Percentiles rank a stretch among this genome's conserved stretches.
phyloP scores from a whole-genome alignment of 495 filamentous ascomycete species.

The Trichoderma parareesei region DNA sequence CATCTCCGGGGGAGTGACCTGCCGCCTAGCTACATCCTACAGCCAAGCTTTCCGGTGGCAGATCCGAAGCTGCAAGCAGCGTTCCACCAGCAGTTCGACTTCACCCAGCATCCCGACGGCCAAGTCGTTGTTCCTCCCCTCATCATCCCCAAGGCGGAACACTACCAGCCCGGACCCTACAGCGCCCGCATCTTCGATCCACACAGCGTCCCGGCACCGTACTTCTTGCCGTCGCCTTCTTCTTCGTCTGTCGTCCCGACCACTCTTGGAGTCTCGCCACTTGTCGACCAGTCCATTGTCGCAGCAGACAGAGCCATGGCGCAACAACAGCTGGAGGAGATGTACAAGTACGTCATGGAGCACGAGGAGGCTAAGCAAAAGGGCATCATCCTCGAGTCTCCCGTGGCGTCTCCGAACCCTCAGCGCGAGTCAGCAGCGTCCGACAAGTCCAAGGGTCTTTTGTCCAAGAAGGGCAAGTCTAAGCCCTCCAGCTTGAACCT shows the following conservation, averaged over 20 bases:
- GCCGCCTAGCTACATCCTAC: neutral
- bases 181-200: conserved; percentile 25
- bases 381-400: conserved; percentile 26
- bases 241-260: conserved; percentile 25
- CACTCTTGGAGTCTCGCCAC: conserved; percentile 30
- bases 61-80: neutral
- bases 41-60: conserved; percentile 3
- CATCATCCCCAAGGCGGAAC: neutral
- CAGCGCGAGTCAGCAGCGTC: conserved; percentile 18
- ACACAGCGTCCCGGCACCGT: conserved; percentile 42
- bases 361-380: conserved; percentile 65
- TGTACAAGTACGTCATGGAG: conserved; percentile 88
- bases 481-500: conserved; percentile 42
- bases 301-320: conserved; percentile 61
- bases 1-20: conserved; percentile 18
- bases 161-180: conserved; percentile 33
- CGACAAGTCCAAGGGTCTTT: neutral
- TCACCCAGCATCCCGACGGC: neutral
- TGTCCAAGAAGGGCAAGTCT: conserved; percentile 27
- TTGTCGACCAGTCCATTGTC: conserved; percentile 68
- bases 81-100: neutral
- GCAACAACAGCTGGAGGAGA: conserved; percentile 74
- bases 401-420: conserved; percentile 19
- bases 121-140: neutral
- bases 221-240: conserved; percentile 35